A percentile compares a stretch with the other conserved stretches of the same genome.
Evolutionary conservation across 345 rosid species (phyloP).

Genomic region (Viola odorata): DNA sequence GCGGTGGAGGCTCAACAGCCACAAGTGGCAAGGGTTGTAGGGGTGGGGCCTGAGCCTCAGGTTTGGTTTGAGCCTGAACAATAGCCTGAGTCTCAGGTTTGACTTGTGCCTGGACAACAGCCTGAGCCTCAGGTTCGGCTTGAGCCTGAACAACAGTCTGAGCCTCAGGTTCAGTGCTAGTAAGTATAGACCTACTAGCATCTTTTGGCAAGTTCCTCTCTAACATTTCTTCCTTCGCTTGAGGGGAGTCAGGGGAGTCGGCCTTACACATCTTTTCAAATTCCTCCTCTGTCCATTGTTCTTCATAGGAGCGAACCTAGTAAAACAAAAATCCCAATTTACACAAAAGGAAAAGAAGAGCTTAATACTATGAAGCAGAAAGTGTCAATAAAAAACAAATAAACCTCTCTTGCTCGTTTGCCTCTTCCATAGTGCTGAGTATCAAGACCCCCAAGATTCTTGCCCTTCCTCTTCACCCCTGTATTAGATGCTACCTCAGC

Average conservation of each 20-base stretch:
- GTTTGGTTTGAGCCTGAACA: neutral
- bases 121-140: conserved; percentile 9
- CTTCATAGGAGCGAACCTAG: conserved; percentile 90
- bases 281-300: conserved; percentile 90
- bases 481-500: conserved; percentile 36
- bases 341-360: neutral
- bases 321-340: conserved; percentile 2
- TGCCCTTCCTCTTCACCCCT: conserved; percentile 61
- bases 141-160: too few relatives aligned
- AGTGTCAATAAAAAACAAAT: conserved; percentile 10
- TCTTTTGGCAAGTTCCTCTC: conserved; percentile 41
- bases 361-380: neutral
- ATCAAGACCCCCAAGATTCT: conserved; percentile 51
- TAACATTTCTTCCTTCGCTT: conserved; percentile 40
- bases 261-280: conserved; percentile 86
- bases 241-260: conserved; percentile 69
- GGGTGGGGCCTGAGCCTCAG: conserved; percentile 15
- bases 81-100: conserved; percentile 8
- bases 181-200: conserved; percentile 15
- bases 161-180: neutral
- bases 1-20: conserved; percentile 26
- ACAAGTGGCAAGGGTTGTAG: conserved; percentile 8
- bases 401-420: conserved; percentile 91
- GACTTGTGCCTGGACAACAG: neutral
- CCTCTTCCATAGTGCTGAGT: conserved; percentile 86